These are phyloP conservation scores for Fusarium lateritium DNA, from an alignment of 2,329 filamentous ascomycete genomes.

Conservation along the genomic window DNA sequence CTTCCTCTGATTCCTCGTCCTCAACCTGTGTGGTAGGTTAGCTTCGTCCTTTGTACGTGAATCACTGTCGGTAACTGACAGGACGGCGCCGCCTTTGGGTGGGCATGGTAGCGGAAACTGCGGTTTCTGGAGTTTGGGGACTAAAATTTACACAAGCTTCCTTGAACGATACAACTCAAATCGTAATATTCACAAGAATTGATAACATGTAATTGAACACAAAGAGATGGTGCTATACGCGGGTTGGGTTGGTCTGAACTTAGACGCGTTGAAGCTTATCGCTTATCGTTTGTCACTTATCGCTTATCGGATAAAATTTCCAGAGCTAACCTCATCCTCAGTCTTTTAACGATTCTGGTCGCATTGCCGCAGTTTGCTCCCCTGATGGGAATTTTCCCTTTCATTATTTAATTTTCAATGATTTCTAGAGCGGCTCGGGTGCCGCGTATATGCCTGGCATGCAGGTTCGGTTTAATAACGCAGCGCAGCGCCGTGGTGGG, in stretches of 20 bases:
- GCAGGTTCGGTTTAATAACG: constrained; percentile 52
- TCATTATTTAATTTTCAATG: constrained; percentile 50
- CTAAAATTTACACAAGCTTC: neutral
- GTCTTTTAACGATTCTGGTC: constrained; percentile 5
- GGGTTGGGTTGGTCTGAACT: constrained; percentile 13
- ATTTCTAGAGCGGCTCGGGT: constrained; percentile 53
- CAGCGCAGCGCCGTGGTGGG: constrained; percentile 36
- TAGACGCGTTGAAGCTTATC: constrained; percentile 40
- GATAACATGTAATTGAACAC: neutral
- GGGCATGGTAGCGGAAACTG: constrained; percentile 48
- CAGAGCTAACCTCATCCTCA: constrained; percentile 1
- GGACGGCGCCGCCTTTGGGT: constrained; percentile 53
- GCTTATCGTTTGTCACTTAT: constrained; percentile 48
- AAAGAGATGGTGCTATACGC: constrained; percentile 32
- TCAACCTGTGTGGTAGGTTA: constrained; percentile 37
- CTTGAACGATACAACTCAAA: neutral
- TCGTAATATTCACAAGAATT: neutral
- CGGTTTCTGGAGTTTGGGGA: neutral
- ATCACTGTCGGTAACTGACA: constrained; percentile 45
- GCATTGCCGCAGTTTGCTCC: constrained; percentile 25
- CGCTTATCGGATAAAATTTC: constrained; percentile 50
- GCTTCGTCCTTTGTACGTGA: constrained; percentile 16
- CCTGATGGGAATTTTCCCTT: constrained; percentile 18
- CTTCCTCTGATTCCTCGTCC: constrained; percentile 54
- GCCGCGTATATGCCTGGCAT: constrained; percentile 55